Percentiles rank a stretch among this genome's conserved stretches.
phyloP scores from a whole-genome alignment of 2,329 filamentous ascomycete genomes.

The Fonsecaea monophora region DNA sequence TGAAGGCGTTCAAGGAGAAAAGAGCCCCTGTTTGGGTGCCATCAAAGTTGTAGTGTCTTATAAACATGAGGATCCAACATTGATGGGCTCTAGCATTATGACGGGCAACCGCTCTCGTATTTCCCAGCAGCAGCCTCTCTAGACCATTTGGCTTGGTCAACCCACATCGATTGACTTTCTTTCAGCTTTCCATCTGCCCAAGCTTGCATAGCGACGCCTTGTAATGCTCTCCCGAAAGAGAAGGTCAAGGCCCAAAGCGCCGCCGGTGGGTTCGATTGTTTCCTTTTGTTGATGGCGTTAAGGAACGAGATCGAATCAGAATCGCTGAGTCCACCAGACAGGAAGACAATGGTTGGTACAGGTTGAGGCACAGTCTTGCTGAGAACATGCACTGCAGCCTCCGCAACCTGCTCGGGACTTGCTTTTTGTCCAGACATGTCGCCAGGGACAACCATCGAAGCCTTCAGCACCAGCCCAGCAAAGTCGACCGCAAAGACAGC shows the following conservation, averaged over 20 bases:
- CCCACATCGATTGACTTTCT: not conserved
- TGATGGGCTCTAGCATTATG: not conserved
- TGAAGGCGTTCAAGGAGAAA: constrained; percentile 78
- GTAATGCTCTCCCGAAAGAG: not conserved
- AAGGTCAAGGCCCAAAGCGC: not conserved
- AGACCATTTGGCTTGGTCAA: not conserved
- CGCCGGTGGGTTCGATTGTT: not conserved
- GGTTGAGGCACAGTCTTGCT: not conserved
- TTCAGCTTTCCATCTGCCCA: not conserved
- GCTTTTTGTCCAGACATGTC: not conserved
- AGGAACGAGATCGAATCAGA: constrained; percentile 3
- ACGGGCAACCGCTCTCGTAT: not conserved
- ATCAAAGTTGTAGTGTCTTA: constrained; percentile 11
- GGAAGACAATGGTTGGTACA: not conserved
- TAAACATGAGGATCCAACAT: not conserved
- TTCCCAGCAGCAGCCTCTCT: not conserved
- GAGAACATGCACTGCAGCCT: not conserved
- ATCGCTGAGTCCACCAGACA: not conserved
- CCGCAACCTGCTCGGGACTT: not conserved
- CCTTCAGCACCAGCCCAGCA: not conserved
- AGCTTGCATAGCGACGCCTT: constrained; percentile 1
- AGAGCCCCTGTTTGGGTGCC: constrained; percentile 69
- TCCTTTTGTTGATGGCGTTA: constrained; percentile 2
- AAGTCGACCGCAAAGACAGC: not conserved
- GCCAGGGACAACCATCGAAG: not conserved